A percentile compares a stretch with the other conserved stretches of the same genome.
These are phyloP conservation scores for Wickerhamiella nectarea DNA, from an alignment of 805 yeast genomes.

Conservation along the genomic window DNA sequence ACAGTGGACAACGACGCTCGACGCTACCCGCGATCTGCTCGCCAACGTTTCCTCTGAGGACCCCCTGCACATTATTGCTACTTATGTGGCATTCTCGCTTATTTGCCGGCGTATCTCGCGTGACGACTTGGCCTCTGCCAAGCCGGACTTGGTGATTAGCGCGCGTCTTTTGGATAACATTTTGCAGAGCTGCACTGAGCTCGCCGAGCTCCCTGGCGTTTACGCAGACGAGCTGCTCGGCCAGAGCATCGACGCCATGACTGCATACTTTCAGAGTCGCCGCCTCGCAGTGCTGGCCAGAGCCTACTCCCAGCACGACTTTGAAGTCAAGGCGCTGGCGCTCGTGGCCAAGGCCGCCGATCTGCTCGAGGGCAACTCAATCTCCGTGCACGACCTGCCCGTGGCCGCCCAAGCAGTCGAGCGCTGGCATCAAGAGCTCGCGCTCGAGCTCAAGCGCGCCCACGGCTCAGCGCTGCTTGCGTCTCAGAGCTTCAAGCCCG, in stretches of 20 bases:
- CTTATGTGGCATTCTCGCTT: constrained; percentile 60
- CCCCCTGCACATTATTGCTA: constrained; percentile 60
- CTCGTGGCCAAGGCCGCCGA: constrained; percentile 16
- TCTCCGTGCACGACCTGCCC: constrained; percentile 16
- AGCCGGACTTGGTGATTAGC: neutral
- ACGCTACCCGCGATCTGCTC: constrained; percentile 42
- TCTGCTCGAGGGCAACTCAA: constrained; percentile 11
- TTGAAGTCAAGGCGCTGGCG: constrained; percentile 25
- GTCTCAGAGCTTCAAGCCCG: constrained; percentile 20
- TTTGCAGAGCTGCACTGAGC: constrained; percentile 38
- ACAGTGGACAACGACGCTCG: constrained; percentile 60
- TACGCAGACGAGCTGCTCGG: constrained; percentile 63
- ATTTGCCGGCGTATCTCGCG: constrained; percentile 57
- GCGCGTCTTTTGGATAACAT: constrained; percentile 40
- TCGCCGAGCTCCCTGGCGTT: constrained; percentile 83
- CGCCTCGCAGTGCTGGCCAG: constrained; percentile 34
- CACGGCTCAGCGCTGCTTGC: constrained; percentile 29
- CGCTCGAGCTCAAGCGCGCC: constrained; percentile 13
- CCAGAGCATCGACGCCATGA: constrained; percentile 39
- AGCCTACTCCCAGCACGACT: constrained; percentile 23
- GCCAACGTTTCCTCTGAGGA: constrained; percentile 40
- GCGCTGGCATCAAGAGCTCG: constrained; percentile 8
- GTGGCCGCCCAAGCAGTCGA: constrained; percentile 10
- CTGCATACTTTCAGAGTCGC: constrained; percentile 33
- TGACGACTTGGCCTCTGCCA: constrained; percentile 35